These are phyloP conservation scores for Diaporthe batatas DNA, from an alignment of 2,329 filamentous ascomycete species.

Conservation along the genomic window DNA sequence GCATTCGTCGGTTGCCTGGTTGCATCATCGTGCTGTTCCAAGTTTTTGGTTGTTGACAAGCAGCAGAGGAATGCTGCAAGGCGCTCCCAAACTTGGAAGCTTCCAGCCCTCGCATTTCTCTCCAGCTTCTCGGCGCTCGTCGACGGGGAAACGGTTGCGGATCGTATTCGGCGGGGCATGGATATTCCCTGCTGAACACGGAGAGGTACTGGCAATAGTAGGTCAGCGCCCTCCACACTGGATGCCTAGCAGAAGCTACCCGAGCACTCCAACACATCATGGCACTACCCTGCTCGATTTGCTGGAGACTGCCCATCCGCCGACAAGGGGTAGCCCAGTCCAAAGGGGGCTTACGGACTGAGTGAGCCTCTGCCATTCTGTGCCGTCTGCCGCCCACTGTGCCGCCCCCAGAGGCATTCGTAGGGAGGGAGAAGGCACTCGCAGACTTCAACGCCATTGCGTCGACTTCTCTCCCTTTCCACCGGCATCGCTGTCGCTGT, in stretches of 20 bases:
- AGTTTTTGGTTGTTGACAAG: slow-evolving; percentile 10
- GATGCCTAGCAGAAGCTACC: neutral
- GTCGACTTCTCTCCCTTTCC: slow-evolving; percentile 11
- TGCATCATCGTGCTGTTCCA: slow-evolving; percentile 27
- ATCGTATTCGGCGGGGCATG: slow-evolving; percentile 22
- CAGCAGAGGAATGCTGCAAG: slow-evolving; percentile 2
- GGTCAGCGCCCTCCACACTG: accelerated
- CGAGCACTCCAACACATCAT: neutral
- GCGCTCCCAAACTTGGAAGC: slow-evolving; percentile 15
- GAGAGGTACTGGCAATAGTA: neutral
- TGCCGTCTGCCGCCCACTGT: neutral
- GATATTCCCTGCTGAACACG: neutral
- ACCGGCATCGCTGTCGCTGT: neutral
- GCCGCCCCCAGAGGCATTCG: neutral
- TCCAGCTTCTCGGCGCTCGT: slow-evolving; percentile 27
- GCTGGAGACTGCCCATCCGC: slow-evolving; percentile 11
- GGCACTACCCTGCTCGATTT: neutral
- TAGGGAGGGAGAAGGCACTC: neutral
- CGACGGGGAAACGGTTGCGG: slow-evolving; percentile 33
- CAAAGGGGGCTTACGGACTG: slow-evolving; percentile 13
- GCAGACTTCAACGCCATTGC: slow-evolving; percentile 6
- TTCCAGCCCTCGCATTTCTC: slow-evolving; percentile 34
- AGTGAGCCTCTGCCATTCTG: neutral
- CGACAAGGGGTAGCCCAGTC: neutral
- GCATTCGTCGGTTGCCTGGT: neutral